Base-by-base conservation (phyloP, 2,329 filamentous ascomycete genomes). In the Phialocephala sp. region DNA sequence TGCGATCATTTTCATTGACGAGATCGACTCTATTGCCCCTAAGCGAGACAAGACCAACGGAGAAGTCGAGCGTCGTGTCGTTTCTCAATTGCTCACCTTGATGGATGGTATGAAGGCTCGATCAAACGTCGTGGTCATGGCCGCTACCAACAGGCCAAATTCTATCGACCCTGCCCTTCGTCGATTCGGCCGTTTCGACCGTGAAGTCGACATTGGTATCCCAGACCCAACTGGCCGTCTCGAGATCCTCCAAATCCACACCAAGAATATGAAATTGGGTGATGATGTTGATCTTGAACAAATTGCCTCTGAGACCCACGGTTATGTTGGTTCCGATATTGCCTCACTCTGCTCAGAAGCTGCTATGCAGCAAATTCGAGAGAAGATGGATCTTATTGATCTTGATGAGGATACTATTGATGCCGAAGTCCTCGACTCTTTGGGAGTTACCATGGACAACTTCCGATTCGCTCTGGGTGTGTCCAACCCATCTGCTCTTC, bases 41-140 rank as follows among this genome's bases (percentile, higher is more conserved):
- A 98, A 98, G 90, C 93, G 95, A 89, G 95, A 99, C 72, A 98
- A 98, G 92, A 98, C 95, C 72, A 98, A 98, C 79, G 95, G 95
- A 77, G 95, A 98, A 79, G 95, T 98, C 75, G 95, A 98, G 86
- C 93, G 95, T 73, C 94, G 95, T 86, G 95, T 98, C 61, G 95
- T 99, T 54, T 98, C 95, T 61, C 95, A 98, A 85, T 89, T 99
- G 39, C 85, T 92, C 78, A 98, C 95, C 18, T 90, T 98, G 79
- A 98, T 98, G 95, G 95, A 99, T 80, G 95, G 95, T 78, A 98
- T 99, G 95, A 98, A 98, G 89, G 93, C 95, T 70, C 93, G 95
- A 71, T 97, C 94, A 77, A 98, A 98, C 80, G 91, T 99, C 52
- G 94, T 98, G 37, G 95, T 99, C 76, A 98, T 99, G 95, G 95